These are phyloP conservation scores for Wickerhamomyces chaumierensis DNA, from an alignment of 805 yeast genomes.

Conservation along the genomic window DNA sequence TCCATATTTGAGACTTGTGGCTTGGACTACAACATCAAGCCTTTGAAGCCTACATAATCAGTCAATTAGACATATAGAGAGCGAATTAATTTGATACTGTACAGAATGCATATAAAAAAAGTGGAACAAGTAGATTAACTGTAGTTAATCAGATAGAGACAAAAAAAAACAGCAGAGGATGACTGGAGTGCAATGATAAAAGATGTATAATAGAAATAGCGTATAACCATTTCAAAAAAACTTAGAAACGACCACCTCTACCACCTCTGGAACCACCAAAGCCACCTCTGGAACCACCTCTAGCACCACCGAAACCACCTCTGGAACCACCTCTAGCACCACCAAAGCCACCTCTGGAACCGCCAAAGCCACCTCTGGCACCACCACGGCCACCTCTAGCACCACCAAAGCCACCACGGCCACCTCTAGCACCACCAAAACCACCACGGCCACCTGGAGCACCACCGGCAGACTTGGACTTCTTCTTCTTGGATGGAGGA, in stretches of 20 bases:
- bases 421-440: slow-evolving; percentile 13
- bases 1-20: slow-evolving; percentile 47
- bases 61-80: not conserved
- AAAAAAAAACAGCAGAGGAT: not conserved
- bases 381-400: slow-evolving; percentile 17
- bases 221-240: no score
- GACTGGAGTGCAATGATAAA: not conserved
- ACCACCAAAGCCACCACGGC: slow-evolving; percentile 18
- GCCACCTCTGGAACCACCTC: slow-evolving; percentile 26
- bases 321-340: slow-evolving; percentile 32
- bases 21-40: slow-evolving; percentile 16
- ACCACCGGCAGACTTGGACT: slow-evolving; percentile 40
- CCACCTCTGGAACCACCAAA: slow-evolving; percentile 18
- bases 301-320: slow-evolving; percentile 24
- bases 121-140: not conserved
- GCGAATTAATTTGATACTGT: not conserved
- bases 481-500: slow-evolving; percentile 62
- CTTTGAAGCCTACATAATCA: slow-evolving; percentile 8
- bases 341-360: slow-evolving; percentile 18
- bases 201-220: not conserved
- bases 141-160: not conserved
- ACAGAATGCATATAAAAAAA: slow-evolving; percentile 1
- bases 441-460: slow-evolving; percentile 24
- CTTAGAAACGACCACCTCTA: slow-evolving; percentile 17
- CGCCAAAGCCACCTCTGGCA: slow-evolving; percentile 13